Percentiles rank a stretch among this genome's conserved stretches.
These are phyloP conservation scores for Penicillium rolfsii DNA, from an alignment of 2,329 filamentous ascomycete species.

Conservation along the genomic window DNA sequence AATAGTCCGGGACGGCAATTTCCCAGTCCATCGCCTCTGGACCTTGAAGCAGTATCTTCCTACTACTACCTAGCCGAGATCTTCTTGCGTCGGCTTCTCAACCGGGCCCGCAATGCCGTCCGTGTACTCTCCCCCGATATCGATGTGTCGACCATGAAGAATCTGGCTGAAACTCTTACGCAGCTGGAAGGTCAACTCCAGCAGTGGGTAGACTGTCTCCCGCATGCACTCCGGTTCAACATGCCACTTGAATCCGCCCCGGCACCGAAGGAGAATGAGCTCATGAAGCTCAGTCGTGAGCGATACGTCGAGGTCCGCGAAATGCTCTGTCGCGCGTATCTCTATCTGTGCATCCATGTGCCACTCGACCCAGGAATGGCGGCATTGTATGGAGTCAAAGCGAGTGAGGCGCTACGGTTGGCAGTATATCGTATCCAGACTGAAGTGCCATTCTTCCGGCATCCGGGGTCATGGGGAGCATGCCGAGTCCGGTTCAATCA, in stretches of 20 bases:
- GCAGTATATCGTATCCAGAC: constrained; percentile 33
- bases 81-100: constrained; percentile 36
- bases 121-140: constrained; percentile 26
- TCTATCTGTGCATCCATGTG: constrained; percentile 31
- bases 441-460: constrained; percentile 32
- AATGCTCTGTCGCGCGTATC: constrained; percentile 30
- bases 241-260: constrained; percentile 26
- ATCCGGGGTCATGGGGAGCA: constrained; percentile 33
- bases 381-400: constrained; percentile 25
- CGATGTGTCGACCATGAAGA: constrained; percentile 19
- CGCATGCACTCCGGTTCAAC: constrained; percentile 29
- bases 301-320: constrained; percentile 34
- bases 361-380: constrained; percentile 23
- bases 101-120: constrained; percentile 34
- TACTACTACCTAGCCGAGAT: constrained; percentile 35
- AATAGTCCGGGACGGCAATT: constrained; percentile 18
- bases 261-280: constrained; percentile 25
- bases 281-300: constrained; percentile 31
- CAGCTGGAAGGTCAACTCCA: constrained; percentile 30
- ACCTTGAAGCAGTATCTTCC: constrained; percentile 28
- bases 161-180: constrained; percentile 22
- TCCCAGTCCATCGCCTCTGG: constrained; percentile 18
- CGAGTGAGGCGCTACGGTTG: constrained; percentile 27
- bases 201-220: constrained; percentile 32
- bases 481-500: constrained; percentile 34